Percentiles rank a stretch among this genome's conserved stretches.
These are phyloP conservation scores for Botryotinia calthae DNA, from an alignment of 2,329 filamentous ascomycete genomes.

Conservation along the genomic window DNA sequence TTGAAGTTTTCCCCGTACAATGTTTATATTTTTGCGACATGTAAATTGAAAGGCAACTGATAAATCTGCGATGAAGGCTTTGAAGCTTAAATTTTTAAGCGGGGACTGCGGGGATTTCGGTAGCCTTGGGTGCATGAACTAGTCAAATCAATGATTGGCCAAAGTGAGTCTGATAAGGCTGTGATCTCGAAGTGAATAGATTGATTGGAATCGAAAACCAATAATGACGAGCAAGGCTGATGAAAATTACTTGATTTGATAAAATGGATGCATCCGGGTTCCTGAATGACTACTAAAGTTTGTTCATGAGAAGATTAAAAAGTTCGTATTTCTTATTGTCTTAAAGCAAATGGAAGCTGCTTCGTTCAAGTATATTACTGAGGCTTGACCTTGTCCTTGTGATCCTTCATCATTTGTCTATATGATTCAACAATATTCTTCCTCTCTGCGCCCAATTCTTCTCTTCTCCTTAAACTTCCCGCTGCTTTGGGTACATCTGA, in stretches of 20 bases:
- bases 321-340: neutral
- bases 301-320: neutral
- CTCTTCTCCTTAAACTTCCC: constrained; percentile 69
- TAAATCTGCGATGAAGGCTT: constrained; percentile 8
- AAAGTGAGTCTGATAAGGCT: neutral
- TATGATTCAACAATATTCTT: constrained; percentile 72
- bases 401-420: constrained; percentile 64
- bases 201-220: neutral
- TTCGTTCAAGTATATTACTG: neutral
- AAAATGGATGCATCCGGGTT: neutral
- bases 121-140: neutral
- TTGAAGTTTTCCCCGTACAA: constrained; percentile 9
- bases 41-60: neutral
- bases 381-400: constrained; percentile 18
- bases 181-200: neutral
- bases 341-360: neutral
- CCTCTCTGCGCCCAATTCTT: constrained; percentile 68
- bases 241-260: neutral
- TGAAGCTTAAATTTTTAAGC: constrained; percentile 11
- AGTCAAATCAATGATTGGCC: neutral
- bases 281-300: neutral
- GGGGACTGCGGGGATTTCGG: constrained; percentile 9
- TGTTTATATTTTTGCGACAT: constrained; percentile 5
- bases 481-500: constrained; percentile 66
- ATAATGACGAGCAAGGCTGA: neutral